A percentile compares a stretch with the other conserved stretches of the same genome.
Evolutionary conservation across 2,329 filamentous ascomycete species (phyloP).

Genomic region (Sporothrix globosa): DNA sequence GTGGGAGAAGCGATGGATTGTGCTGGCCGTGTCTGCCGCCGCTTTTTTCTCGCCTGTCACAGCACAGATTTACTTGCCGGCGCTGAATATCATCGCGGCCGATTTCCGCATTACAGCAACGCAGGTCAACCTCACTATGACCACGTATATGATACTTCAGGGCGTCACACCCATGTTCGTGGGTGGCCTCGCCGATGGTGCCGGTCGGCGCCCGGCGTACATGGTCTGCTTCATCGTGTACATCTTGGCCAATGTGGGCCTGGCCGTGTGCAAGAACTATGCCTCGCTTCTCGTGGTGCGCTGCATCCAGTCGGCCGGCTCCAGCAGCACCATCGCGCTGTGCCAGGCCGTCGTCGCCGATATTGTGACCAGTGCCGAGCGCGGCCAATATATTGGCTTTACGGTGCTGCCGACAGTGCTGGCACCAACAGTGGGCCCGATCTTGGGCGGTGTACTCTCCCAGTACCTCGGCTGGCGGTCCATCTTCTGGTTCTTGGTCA

Average conservation of each 20-base stretch:
- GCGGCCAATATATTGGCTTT: conserved; percentile 62
- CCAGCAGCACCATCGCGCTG: conserved; percentile 62
- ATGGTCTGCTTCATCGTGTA: conserved; percentile 57
- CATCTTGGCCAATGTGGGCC: conserved; percentile 57
- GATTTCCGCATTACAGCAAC: conserved; percentile 47
- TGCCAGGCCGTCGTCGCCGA: conserved; percentile 64
- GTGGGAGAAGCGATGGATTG: conserved; percentile 48
- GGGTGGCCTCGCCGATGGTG: conserved; percentile 57
- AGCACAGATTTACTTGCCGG: conserved; percentile 59
- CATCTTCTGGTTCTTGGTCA: conserved; percentile 66
- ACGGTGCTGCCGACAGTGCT: conserved; percentile 54
- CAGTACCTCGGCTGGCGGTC: conserved; percentile 62
- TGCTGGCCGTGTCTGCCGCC: conserved; percentile 45
- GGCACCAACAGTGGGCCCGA: conserved; percentile 55
- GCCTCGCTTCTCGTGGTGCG: conserved; percentile 57
- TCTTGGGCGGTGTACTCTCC: conserved; percentile 62
- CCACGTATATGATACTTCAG: conserved; percentile 63
- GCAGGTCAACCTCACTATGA: conserved; percentile 55
- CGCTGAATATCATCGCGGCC: conserved; percentile 52
- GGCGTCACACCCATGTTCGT: conserved; percentile 61
- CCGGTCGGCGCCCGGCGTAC: conserved; percentile 58
- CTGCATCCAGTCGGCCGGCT: conserved; percentile 61
- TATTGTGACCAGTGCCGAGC: conserved; percentile 62
- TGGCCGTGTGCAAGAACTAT: conserved; percentile 55
- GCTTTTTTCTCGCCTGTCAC: conserved; percentile 52